Conservation (phyloP, 2,329 filamentous ascomycete genomes). For the Epichloe bromicola region DNA sequence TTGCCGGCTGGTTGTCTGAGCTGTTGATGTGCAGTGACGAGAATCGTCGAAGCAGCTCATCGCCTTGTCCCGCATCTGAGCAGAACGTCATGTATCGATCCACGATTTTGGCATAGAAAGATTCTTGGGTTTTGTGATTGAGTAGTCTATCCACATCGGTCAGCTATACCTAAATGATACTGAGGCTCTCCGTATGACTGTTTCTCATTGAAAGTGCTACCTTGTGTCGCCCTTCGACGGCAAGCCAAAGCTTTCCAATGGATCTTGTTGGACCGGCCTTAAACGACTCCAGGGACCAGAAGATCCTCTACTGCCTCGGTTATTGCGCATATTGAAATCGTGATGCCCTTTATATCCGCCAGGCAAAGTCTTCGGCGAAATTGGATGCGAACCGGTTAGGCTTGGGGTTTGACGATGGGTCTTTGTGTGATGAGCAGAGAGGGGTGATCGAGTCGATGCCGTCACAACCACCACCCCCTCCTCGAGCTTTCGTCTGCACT, state of each 20-base stretch:
- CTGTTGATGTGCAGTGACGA: slow-evolving; percentile 37
- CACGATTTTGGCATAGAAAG: slow-evolving; percentile 76
- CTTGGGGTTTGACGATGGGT: background rate
- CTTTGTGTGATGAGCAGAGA: background rate
- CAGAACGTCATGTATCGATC: slow-evolving; percentile 86
- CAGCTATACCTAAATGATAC: background rate
- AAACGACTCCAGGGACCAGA: slow-evolving; percentile 56
- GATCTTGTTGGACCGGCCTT: slow-evolving; percentile 61
- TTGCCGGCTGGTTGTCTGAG: background rate
- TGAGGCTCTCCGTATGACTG: background rate
- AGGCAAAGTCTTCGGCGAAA: background rate
- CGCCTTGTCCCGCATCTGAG: slow-evolving; percentile 55
- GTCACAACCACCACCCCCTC: background rate
- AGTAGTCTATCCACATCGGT: slow-evolving; percentile 39
- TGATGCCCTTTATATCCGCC: background rate
- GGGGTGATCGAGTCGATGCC: background rate
- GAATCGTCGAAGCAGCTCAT: slow-evolving; percentile 64
- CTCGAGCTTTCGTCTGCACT: slow-evolving; percentile 11
- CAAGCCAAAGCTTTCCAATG: slow-evolving; percentile 69
- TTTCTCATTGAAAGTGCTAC: slow-evolving; percentile 27
- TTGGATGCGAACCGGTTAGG: background rate
- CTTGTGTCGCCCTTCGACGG: slow-evolving; percentile 84
- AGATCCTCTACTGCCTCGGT: slow-evolving; percentile 18
- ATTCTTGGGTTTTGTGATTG: slow-evolving; percentile 66
- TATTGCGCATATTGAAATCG: slow-evolving; percentile 6